Base-by-base conservation (phyloP, 495 filamentous ascomycete genomes). In the Lophiostoma macrostomum region DNA sequence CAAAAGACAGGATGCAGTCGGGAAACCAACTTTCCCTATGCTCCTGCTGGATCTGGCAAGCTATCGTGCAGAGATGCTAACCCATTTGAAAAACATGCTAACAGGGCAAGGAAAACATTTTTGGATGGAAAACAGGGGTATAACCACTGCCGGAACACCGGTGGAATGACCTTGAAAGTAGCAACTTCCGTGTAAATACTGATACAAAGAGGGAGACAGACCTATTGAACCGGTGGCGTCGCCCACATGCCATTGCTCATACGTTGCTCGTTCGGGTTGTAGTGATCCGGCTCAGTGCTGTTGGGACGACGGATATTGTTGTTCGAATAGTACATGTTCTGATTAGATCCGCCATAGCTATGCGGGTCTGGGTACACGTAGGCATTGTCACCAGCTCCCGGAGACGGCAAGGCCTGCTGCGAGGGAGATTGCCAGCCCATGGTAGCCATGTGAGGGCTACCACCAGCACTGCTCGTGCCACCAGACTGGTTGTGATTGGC, bases 401-500 rank as follows among this genome's bases (percentile, higher is more conserved):
- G 61, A 27, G 64, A 64, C 0, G 57, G 61, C 35, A 61, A 23
- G 14, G 60, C 60, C 51, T 65, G 62, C 42, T 61, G 66, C n/a
- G 63, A 63, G 23, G 70, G 68, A 29, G 68, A 69, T 41, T 71
- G 67, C 70, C 70, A 72, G 18, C 68, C 70, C 55, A 70, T 66
- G 20, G 47, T 25, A 22, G 29, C 51, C 59, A 71, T 68, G 48
- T 72, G 70, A 29, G 70, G 68, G 52, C 70, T 71, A 23, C 67
- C 67, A 50, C 70, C 67, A 49, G 60, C 52, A 65, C 69, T 53
- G 56, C 64, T 24, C 39, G 53, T 24, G 50, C 49, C 53, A 20
- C 58, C 60, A 8, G 60, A 43, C 29, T 73, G 55, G 64, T 61
- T 44, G 29, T 70, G 65, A 44, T 63, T 65, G 37, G 68, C 68